Evolutionary conservation across 2,329 filamentous ascomycete species (phyloP).

Genomic region (Neocatenulostroma microsporum): DNA sequence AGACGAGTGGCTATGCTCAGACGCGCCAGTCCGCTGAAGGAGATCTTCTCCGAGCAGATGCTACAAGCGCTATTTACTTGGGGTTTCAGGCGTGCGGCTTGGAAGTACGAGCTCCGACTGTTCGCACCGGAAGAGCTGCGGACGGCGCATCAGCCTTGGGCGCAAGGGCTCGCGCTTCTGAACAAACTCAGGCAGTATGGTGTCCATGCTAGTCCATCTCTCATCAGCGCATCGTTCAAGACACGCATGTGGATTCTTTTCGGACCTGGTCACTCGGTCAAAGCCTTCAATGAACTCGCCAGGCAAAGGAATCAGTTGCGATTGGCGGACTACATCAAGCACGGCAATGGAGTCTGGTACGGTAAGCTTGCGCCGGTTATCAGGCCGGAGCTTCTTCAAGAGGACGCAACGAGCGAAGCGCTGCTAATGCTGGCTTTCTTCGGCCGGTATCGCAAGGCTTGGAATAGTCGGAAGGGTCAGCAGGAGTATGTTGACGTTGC

Average conservation of each 20-base stretch:
- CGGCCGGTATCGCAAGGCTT: conserved; percentile 6
- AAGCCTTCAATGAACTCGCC: conserved; percentile 14
- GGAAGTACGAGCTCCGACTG: conserved; percentile 8
- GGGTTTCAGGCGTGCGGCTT: conserved; percentile 23
- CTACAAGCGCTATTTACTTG: conserved; percentile 27
- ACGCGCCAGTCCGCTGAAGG: background rate
- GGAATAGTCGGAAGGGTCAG: background rate
- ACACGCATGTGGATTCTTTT: conserved; percentile 30
- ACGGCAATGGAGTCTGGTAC: conserved; percentile 26
- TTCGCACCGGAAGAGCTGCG: background rate
- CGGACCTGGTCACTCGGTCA: conserved; percentile 23
- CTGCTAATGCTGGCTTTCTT: conserved; percentile 19
- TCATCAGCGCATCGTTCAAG: conserved; percentile 19
- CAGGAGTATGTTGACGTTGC: conserved; percentile 18
- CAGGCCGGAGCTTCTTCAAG: conserved; percentile 9
- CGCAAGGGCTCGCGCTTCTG: conserved; percentile 25
- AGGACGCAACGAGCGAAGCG: conserved; percentile 9
- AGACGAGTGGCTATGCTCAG: background rate
- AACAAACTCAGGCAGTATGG: conserved; percentile 18
- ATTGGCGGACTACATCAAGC: conserved; percentile 22
- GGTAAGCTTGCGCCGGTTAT: conserved; percentile 7
- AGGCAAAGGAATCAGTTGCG: conserved; percentile 17
- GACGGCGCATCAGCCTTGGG: conserved; percentile 17
- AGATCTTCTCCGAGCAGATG: conserved; percentile 22
- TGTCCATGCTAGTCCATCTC: conserved; percentile 13